These are phyloP conservation scores for Takakia lepidozioides DNA, from an alignment of 225 moss, liverwort and hornwort species.

Conservation along the genomic window DNA sequence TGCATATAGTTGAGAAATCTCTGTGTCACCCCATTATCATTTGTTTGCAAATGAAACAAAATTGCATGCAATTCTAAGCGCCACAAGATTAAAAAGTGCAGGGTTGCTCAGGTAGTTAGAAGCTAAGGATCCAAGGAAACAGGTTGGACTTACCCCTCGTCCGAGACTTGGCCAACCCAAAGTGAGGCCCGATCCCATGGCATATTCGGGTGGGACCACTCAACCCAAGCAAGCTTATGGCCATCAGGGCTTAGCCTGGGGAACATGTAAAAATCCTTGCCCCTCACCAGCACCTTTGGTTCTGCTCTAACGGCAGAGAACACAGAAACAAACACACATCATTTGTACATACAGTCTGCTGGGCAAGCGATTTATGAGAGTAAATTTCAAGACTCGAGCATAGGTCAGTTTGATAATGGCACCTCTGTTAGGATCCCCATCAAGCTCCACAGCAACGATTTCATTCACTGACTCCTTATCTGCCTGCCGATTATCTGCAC, in stretches of 20 bases:
- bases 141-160: constrained; percentile 48
- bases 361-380: too few relatives aligned
- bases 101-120: too few relatives aligned
- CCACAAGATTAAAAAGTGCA: too few relatives aligned
- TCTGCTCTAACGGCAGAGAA: constrained; percentile 34
- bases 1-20: too few relatives aligned
- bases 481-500: constrained; percentile 47
- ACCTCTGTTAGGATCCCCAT: constrained; percentile 50
- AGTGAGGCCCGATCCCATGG: constrained; percentile 85
- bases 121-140: too few relatives aligned
- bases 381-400: too few relatives aligned
- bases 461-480: constrained; percentile 61
- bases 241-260: constrained; percentile 86
- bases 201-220: constrained; percentile 93
- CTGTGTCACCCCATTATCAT: too few relatives aligned
- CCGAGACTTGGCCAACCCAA: constrained; percentile 74
- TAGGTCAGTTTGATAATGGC: too few relatives aligned
- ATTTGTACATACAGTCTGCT: too few relatives aligned
- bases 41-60: too few relatives aligned
- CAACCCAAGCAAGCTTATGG: constrained; percentile 64
- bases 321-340: constrained; percentile 1
- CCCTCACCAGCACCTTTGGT: constrained; percentile 66
- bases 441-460: constrained; percentile 56
- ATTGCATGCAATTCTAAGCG: too few relatives aligned
- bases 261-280: constrained; percentile 83